A percentile compares a stretch with the other conserved stretches of the same genome.
Conservation (phyloP, 139 green algal species). For the Coelastrella sp. region DNA sequence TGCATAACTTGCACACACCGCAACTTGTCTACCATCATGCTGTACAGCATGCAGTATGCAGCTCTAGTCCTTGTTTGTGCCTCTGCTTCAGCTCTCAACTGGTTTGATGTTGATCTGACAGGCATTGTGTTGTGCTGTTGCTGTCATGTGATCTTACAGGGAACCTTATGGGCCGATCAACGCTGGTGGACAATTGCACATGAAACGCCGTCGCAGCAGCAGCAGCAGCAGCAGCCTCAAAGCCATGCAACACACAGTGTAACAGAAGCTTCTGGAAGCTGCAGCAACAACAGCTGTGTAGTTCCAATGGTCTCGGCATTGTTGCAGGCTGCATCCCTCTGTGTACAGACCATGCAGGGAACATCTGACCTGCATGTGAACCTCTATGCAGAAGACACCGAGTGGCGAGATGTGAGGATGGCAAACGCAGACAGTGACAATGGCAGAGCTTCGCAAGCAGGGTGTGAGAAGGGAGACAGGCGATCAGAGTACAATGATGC, state of each 20-base stretch:
- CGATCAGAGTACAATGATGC: background rate
- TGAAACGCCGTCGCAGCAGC: no score
- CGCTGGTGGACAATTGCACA: slow-evolving; percentile 44
- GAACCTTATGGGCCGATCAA: slow-evolving; percentile 13
- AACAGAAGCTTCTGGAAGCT: background rate
- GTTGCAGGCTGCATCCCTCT: slow-evolving; percentile 8
- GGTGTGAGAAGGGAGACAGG: background rate
- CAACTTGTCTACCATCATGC: no score
- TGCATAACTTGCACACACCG: background rate
- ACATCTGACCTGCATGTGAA: slow-evolving; percentile 10
- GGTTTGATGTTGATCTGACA: background rate
- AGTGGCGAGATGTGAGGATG: slow-evolving; percentile 40
- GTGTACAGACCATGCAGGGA: slow-evolving; percentile 32
- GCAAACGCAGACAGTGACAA: background rate
- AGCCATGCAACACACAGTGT: no score
- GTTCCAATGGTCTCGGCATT: slow-evolving; percentile 7
- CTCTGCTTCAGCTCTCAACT: background rate
- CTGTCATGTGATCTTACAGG: background rate
- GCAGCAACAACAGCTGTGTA: background rate
- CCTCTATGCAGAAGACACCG: slow-evolving; percentile 25
- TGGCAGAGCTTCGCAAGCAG: background rate
- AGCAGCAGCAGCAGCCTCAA: background rate
- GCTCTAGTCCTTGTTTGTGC: background rate
- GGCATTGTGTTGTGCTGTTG: background rate
- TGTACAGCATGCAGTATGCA: background rate